Evolutionary conservation across 2,329 filamentous ascomycete genomes (phyloP), one percentile per base, ranked within the genome.

Genomic region (Cordyceps tenuipes): DNA sequence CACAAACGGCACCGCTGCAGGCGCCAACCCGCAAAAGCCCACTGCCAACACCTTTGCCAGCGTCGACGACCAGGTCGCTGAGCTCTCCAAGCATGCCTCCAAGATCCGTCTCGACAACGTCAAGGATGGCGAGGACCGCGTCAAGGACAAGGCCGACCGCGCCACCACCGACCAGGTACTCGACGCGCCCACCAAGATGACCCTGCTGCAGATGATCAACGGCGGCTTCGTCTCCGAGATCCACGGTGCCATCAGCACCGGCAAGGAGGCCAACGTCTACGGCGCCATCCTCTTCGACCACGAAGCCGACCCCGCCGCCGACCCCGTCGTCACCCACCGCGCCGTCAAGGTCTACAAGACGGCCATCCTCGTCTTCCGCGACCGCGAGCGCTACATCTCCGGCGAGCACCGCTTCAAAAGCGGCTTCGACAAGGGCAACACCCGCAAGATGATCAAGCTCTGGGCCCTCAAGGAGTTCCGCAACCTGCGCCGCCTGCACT

Each of bases 341-440:
- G 94, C 94, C 13, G 91, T 97, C 79, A 99, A 99, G 77, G 90
- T 99, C 55, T 99, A 99, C 84, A 99, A 99, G 82, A 99, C 94
- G 8, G 89, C 90, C 59, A 99, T 99, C 64, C 78, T 99, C 36
- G 91, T 95, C 26, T 99, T 99, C 84, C 97, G 97, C 77, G 94
- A 99, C 75, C 84, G 94, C 61, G 92, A 97, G 75, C 88, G 91
- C 68, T 99, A 99, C 74, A 94, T 99, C 63, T 89, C 88, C 0
- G 94, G 94, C 65, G 94, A 99, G 75, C 91, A 92, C 75, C 82
- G 94, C 26, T 99, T 99, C 79, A 85, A 90, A 66, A 82, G 86
- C 63, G 93, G 93, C 54, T 94, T 93, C 71, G 94, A 93, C 76
- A 97, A 97, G 79, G 89, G 89, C 65, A 96, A 91, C 75, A 96